Conservation (phyloP, 495 filamentous ascomycete species). For the Aspergillus bertholletiae region DNA sequence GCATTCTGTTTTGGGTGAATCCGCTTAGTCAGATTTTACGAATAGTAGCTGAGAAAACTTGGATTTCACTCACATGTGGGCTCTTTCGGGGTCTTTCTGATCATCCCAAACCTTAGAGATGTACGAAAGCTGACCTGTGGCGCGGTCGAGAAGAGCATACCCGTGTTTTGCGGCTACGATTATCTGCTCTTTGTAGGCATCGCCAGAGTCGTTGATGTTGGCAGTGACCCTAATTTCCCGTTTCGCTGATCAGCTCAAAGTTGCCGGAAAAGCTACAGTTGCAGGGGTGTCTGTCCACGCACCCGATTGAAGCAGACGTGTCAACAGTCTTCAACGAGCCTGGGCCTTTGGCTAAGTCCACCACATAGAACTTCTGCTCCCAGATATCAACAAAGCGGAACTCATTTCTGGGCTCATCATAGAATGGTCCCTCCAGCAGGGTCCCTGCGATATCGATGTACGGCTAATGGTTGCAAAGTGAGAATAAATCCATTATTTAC, state of each 20-base stretch:
- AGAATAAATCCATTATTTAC: conserved; percentile 5
- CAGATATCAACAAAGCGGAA: conserved; percentile 91
- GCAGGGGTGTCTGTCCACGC: conserved; percentile 14
- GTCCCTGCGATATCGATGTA: conserved; percentile 70
- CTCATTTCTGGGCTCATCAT: conserved; percentile 62
- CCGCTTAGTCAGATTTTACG: conserved; percentile 13
- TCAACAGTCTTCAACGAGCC: conserved; percentile 61
- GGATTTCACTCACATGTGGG: conserved; percentile 37
- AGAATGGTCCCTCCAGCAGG: conserved; percentile 82
- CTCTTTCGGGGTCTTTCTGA: conserved; percentile 37
- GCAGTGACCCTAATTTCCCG: conserved; percentile 61
- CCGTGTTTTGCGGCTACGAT: conserved; percentile 79
- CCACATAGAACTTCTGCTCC: conserved; percentile 67
- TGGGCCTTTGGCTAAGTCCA: conserved; percentile 65
- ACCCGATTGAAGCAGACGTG: conserved; percentile 64
- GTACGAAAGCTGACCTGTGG: conserved; percentile 59
- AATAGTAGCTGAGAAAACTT: neutral
- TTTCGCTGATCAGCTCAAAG: conserved; percentile 4
- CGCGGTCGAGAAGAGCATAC: conserved; percentile 68
- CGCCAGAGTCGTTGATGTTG: conserved; percentile 65
- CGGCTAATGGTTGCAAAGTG: conserved; percentile 45
- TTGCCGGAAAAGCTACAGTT: conserved; percentile 6
- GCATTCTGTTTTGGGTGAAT: conserved; percentile 40
- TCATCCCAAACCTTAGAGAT: conserved; percentile 57
- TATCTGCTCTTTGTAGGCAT: conserved; percentile 57